A percentile compares a stretch with the other conserved stretches of the same genome.
These are phyloP conservation scores for Aphanomyces invadans DNA, from an alignment of 352 stramenopile genomes.

Conservation along the genomic window DNA sequence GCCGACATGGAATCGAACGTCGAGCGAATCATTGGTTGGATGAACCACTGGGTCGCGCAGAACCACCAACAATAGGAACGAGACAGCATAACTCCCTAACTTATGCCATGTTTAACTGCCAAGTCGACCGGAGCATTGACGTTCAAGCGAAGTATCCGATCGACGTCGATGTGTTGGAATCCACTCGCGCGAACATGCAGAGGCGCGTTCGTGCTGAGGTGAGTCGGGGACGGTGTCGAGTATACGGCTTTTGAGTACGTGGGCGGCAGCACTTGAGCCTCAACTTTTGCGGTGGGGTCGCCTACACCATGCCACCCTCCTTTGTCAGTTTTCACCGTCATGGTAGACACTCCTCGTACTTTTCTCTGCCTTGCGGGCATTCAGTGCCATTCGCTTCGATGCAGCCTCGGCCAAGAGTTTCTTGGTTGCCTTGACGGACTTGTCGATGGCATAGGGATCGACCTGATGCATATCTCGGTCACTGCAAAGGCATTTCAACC, in stretches of 20 bases:
- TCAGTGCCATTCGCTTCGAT: neutral
- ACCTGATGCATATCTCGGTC: too few species aligned
- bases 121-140: neutral
- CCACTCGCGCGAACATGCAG: conserved; percentile 6
- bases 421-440: conserved; percentile 7
- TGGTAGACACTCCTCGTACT: neutral
- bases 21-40: conserved; percentile 86
- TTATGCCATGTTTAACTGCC: neutral
- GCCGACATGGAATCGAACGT: conserved; percentile 96
- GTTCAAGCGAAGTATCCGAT: neutral
- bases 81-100: neutral
- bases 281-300: neutral
- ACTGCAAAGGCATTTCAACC: too few species aligned
- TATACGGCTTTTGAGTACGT: neutral
- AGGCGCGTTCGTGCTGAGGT: too few species aligned
- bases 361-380: neutral
- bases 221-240: neutral
- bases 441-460: conserved; percentile 17
- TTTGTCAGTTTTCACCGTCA: too few species aligned
- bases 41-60: conserved; percentile 86
- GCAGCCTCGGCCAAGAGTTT: conserved; percentile 1
- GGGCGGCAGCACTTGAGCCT: neutral
- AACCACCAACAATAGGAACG: conserved; percentile 30
- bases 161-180: conserved; percentile 2
- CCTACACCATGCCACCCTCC: too few species aligned